Conservation (phyloP, 352 stramenopile species). For the Pythium brassicae region DNA sequence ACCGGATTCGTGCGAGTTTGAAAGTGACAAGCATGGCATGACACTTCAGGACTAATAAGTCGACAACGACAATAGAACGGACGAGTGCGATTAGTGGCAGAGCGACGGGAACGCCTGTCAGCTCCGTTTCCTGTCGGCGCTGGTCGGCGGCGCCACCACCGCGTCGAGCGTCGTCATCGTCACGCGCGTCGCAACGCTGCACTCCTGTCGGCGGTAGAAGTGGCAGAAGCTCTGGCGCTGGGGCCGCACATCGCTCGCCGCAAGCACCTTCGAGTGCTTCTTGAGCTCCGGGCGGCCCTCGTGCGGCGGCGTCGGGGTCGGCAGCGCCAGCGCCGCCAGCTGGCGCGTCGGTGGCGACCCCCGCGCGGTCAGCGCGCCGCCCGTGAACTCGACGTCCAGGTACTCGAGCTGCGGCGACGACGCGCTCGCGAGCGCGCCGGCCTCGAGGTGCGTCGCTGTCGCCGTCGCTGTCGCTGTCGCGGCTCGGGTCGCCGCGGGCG, state of each 20-base stretch:
- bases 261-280: conserved; percentile 66
- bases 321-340: conserved; percentile 16
- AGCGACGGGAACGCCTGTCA: no score
- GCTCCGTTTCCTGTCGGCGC: no score
- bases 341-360: background rate
- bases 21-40: no score
- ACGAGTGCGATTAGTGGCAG: no score
- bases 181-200: conserved; percentile 30
- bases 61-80: no score
- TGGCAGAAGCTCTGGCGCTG: conserved; percentile 59
- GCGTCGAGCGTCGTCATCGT: conserved; percentile 14
- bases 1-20: no score
- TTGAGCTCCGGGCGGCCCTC: conserved; percentile 21
- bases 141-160: no score
- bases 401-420: conserved; percentile 15
- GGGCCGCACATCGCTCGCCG: conserved; percentile 29
- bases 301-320: conserved; percentile 12
- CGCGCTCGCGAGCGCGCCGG: background rate
- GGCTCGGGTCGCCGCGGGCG: background rate
- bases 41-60: no score
- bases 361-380: conserved; percentile 9
- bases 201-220: conserved; percentile 56
- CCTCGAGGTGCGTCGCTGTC: background rate
- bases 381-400: conserved; percentile 32
- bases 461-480: background rate